Conservation (phyloP, 108 stramenopile species). For the Nitzschia inconspicua region DNA sequence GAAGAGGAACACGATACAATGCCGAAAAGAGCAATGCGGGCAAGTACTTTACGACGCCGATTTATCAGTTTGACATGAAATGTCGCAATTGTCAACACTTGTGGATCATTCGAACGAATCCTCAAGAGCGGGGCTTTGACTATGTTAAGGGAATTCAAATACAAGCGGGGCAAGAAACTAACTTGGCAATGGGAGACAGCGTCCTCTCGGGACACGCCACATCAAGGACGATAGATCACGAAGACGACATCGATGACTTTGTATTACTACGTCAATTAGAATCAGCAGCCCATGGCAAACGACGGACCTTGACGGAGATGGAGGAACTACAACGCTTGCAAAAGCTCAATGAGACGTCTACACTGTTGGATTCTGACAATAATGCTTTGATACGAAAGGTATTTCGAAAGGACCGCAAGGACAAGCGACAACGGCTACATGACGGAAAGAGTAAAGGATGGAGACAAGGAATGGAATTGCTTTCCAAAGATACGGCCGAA, state of each 20-base stretch:
- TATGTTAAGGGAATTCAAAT: conserved; percentile 66
- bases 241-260: conserved; percentile 28
- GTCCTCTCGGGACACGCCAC: conserved; percentile 4
- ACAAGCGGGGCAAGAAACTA: conserved; percentile 45
- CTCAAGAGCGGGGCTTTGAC: conserved; percentile 68
- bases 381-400: conserved; percentile 61
- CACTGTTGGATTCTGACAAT: conserved; percentile 49
- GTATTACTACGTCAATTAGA: too few relatives aligned
- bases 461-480: conserved; percentile 53
- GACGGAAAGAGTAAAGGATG: conserved; percentile 51
- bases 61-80: conserved; percentile 90
- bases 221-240: too few relatives aligned
- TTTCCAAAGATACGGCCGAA: conserved; percentile 26
- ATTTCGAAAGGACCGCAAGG: conserved; percentile 58
- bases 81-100: conserved; percentile 76
- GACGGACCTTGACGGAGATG: conserved; percentile 41
- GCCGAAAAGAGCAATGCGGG: conserved; percentile 86
- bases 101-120: conserved; percentile 83
- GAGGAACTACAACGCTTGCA: conserved; percentile 52
- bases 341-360: conserved; percentile 33
- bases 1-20: conserved; percentile 92
- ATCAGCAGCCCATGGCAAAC: background rate
- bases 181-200: conserved; percentile 22
- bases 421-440: conserved; percentile 44
- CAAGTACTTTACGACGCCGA: conserved; percentile 80